Percentiles rank a stretch among this genome's conserved stretches.
Evolutionary conservation across 2,329 filamentous ascomycete genomes (phyloP).

Genomic region (Dactylellina cionopaga): DNA sequence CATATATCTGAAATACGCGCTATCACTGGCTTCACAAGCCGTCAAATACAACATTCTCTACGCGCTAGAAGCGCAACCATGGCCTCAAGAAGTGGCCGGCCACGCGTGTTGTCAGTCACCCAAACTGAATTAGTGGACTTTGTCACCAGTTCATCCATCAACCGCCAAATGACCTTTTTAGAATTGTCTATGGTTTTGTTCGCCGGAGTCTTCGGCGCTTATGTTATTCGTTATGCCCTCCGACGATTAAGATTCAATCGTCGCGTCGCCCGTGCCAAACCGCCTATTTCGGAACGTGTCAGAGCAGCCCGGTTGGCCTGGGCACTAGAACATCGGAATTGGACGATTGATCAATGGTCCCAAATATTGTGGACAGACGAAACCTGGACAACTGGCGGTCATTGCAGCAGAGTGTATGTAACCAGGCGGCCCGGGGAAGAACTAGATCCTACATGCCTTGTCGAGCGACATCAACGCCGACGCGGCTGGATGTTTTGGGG

Average conservation of each 20-base stretch:
- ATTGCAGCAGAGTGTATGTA: slow-evolving; percentile 49
- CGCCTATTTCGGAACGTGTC: neutral
- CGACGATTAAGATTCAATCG: neutral
- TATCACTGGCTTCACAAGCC: too few species aligned
- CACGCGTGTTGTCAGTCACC: neutral
- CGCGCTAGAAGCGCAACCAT: neutral
- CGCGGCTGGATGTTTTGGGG: slow-evolving; percentile 59
- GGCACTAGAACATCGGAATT: slow-evolving; percentile 27
- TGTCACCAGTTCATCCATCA: too few species aligned
- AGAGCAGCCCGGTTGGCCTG: slow-evolving; percentile 1
- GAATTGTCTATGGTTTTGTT: neutral
- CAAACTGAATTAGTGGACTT: too few species aligned
- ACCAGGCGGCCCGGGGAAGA: slow-evolving; percentile 54
- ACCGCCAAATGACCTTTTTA: neutral
- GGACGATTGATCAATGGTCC: slow-evolving; percentile 37
- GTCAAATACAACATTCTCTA: neutral
- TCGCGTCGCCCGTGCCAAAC: neutral
- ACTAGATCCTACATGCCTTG: slow-evolving; percentile 55
- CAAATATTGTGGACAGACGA: slow-evolving; percentile 54
- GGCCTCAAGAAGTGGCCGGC: neutral
- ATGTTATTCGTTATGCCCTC: slow-evolving; percentile 25
- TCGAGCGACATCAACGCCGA: slow-evolving; percentile 53
- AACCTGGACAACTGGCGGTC: slow-evolving; percentile 52
- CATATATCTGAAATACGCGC: too few species aligned
- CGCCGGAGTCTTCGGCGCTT: neutral